A percentile compares a stretch with the other conserved stretches of the same genome.
These are phyloP conservation scores for Cercospora sesami DNA, from an alignment of 2,329 filamentous ascomycete genomes.

Conservation along the genomic window DNA sequence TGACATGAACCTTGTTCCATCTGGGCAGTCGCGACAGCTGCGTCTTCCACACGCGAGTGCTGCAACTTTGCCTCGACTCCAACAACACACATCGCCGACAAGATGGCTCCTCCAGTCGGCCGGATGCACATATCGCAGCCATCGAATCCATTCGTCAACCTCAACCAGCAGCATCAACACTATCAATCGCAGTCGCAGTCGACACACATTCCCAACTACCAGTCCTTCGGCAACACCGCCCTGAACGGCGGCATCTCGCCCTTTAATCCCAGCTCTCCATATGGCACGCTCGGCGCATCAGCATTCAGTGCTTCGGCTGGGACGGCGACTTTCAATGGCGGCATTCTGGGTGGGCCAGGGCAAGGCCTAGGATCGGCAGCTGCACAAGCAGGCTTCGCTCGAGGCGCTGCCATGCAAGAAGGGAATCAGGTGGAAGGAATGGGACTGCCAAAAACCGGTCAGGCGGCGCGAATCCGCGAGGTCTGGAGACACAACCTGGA, in stretches of 20 bases:
- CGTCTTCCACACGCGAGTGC: neutral
- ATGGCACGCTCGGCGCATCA: constrained; percentile 31
- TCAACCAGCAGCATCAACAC: constrained; percentile 46
- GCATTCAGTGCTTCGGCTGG: constrained; percentile 37
- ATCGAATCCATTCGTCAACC: constrained; percentile 60
- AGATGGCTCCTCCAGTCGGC: constrained; percentile 60
- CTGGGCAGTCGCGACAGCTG: constrained; percentile 2
- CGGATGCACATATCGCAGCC: constrained; percentile 60
- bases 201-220: constrained; percentile 40
- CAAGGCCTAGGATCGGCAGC: constrained; percentile 83
- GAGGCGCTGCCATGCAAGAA: constrained; percentile 62
- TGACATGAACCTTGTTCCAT: neutral
- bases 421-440: constrained; percentile 34
- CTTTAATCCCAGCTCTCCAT: constrained; percentile 36
- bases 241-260: constrained; percentile 44
- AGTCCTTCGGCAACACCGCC: constrained; percentile 38
- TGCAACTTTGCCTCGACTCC: neutral
- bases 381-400: constrained; percentile 81
- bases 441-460: constrained; percentile 55
- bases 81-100: constrained; percentile 22
- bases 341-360: constrained; percentile 36
- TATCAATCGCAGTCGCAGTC: constrained; percentile 37
- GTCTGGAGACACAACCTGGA: constrained; percentile 92
- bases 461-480: constrained; percentile 82
- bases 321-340: constrained; percentile 36